Evolutionary conservation across 352 stramenopile species (phyloP), one percentile per base, ranked within the genome.

Genomic region (Phytopythium sindhum): DNA sequence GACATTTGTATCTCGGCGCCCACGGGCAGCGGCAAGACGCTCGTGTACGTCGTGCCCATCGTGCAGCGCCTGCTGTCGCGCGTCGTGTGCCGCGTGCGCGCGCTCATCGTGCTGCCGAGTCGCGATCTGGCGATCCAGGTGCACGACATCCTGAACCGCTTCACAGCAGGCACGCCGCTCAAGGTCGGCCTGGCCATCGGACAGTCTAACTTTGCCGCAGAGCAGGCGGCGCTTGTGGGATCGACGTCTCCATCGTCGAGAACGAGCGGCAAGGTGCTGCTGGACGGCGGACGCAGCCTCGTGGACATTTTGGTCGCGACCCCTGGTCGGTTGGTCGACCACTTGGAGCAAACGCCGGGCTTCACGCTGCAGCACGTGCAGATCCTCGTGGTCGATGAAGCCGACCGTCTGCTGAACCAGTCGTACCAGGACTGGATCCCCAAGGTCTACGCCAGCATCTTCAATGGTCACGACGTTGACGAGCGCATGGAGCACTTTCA

Each of bases 271-370:
- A 35, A 35, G 24, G 1, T 10, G 15, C 69, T 65, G 63, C 70
- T 70, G n/a, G 64, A 86, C 45, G 87, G 87, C 39, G 84, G 88
- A 12, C 67, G 70, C 37, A 97, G 86, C 67, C 78, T 92, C 24
- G 88, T 99, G 24, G 97, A 99, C 75, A 97, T 99, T 61, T 67
- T 99, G 37, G 94, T 99, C 26, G 90, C 90, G n/a, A 99, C 97
- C 24, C 97, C 97, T 1, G 97, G 97, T 28, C 86, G 97, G 56
- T 83, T 99, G 17, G 87, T 99, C 28, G 97, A 99, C 72, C 97
- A 99, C 75, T 69, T 99, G 31, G 90, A 98, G 67, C 88, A 97
- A 65, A 99, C 97, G 23, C 91, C 88, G n/a, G 97, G 96, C 41
- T 99, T 99, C 65, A 99, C 95, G 55, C 74, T 99, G 61, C 92